Percentiles rank a stretch among this genome's conserved stretches.
phyloP scores from a whole-genome alignment of 1,139 yeast species.

The Saccharomycopsis hybrid region DNA sequence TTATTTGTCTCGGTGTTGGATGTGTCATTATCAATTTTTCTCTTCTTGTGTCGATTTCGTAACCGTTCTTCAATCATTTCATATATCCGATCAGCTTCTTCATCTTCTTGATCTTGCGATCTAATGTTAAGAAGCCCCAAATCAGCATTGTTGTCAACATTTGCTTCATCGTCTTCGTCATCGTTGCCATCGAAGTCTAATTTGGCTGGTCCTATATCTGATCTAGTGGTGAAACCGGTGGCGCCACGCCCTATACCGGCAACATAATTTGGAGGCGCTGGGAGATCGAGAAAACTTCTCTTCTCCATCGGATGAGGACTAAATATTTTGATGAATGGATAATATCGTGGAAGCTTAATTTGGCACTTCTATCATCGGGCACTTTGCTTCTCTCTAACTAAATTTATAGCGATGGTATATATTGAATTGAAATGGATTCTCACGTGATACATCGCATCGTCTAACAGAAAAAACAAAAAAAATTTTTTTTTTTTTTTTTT shows the following conservation, averaged over 20 bases:
- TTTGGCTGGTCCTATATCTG: slow-evolving; percentile 42
- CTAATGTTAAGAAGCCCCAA: slow-evolving; percentile 29
- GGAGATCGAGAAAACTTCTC: slow-evolving; percentile 69
- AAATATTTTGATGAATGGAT: no score
- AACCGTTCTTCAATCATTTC: slow-evolving; percentile 53
- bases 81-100: slow-evolving; percentile 73
- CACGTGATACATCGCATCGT: no score
- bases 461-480: no score
- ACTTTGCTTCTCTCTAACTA: no score
- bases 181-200: slow-evolving; percentile 21
- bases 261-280: slow-evolving; percentile 84
- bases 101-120: slow-evolving; percentile 44
- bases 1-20: slow-evolving; percentile 23
- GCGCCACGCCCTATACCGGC: slow-evolving; percentile 97
- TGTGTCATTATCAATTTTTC: slow-evolving; percentile 24
- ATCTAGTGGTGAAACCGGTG: slow-evolving; percentile 80
- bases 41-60: slow-evolving; percentile 32
- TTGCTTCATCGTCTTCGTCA: slow-evolving; percentile 26
- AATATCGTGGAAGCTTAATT: no score
- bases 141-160: slow-evolving; percentile 27
- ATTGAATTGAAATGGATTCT: no score
- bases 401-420: no score
- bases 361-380: no score
- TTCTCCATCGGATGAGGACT: no score
- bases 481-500: no score